These are phyloP conservation scores for Madurella fahalii DNA, from an alignment of 2,329 filamentous ascomycete species.

Conservation along the genomic window DNA sequence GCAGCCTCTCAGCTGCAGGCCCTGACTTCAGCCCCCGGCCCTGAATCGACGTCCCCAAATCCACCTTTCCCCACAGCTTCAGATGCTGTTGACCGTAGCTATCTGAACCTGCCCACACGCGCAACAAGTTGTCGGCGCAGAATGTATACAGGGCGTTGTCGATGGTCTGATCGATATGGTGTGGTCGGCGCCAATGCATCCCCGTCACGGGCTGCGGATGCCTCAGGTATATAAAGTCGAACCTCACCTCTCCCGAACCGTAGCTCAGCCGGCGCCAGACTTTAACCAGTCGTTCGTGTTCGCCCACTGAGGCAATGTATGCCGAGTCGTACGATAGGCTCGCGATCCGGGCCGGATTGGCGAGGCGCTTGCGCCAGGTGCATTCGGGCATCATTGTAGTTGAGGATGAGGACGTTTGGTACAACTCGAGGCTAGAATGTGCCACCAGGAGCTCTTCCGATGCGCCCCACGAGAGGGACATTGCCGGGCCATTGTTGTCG, in stretches of 20 bases:
- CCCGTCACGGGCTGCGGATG: constrained; percentile 78
- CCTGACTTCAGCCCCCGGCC: constrained; percentile 26
- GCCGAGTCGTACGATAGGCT: constrained; percentile 81
- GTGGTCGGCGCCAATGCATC: constrained; percentile 79
- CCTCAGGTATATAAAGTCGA: constrained; percentile 86
- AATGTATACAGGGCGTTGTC: constrained; percentile 90
- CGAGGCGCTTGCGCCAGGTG: constrained; percentile 71
- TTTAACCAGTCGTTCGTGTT: constrained; percentile 80
- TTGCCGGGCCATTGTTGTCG: constrained; percentile 28
- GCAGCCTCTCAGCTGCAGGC: constrained; percentile 31
- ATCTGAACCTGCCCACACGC: constrained; percentile 79
- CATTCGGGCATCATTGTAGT: constrained; percentile 40
- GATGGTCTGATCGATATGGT: constrained; percentile 69
- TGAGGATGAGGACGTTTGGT: constrained; percentile 41
- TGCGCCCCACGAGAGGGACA: constrained; percentile 76
- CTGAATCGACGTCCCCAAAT: constrained; percentile 68
- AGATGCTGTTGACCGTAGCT: constrained; percentile 66
- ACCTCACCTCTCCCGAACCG: constrained; percentile 75
- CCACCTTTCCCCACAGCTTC: constrained; percentile 75
- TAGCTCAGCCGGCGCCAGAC: constrained; percentile 88
- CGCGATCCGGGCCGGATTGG: constrained; percentile 69
- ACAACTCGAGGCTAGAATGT: constrained; percentile 66
- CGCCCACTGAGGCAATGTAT: constrained; percentile 76
- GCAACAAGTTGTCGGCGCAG: constrained; percentile 72
- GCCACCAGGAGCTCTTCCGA: constrained; percentile 81